Evolutionary conservation across 2,329 filamentous ascomycete genomes (phyloP), one percentile per base, ranked within the genome.

Genomic region (Xylaria sp.): DNA sequence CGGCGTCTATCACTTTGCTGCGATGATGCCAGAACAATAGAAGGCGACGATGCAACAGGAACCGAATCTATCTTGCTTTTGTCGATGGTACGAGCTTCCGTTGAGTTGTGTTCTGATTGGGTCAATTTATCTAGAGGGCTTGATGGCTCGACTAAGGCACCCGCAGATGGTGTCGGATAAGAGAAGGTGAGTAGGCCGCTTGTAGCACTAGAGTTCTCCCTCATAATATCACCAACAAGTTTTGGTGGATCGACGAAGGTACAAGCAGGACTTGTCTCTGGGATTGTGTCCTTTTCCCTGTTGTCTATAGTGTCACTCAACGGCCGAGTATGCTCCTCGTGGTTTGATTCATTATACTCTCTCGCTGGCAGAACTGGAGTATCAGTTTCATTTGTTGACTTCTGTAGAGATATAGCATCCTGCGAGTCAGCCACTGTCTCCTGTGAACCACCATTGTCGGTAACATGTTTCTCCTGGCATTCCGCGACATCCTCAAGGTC

Each of bases 361-460:
- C 14, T 14, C 5, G 45, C 51, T 2, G 55, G 54, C 24, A 63
- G 12, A 39, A 30, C 36, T 17, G 39, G 39, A 14, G 47, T 47
- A 19, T 55, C 50, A 4, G 30, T 61, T 19, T 4, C 48, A 21
- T 27, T 36, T 3, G 8, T 56, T 14, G 50, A 47, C 27, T 62
- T 54, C 11, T 67, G 69, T 48, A 45, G 68, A n/a, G 47, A 39
- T 19, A 55, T 30, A 11, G 39, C 53, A 57, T 77, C 74, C 58
- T 79, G 77, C 3, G 77, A 78, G 59, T 79, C 77, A 11, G 69
- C 75, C 17, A 78, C 74, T 6, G 77, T 78, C 65, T 78, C 75
- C 61, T 79, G 76, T 14, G 77, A 76, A 61, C 55, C 73, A 48
- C 67, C 61, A 11, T 74, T 65, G 69, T 69, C 69, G 12, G 68